These are phyloP conservation scores for Crithidia mellificae DNA, from an alignment of 208 protist genomes.

Conservation along the genomic window DNA sequence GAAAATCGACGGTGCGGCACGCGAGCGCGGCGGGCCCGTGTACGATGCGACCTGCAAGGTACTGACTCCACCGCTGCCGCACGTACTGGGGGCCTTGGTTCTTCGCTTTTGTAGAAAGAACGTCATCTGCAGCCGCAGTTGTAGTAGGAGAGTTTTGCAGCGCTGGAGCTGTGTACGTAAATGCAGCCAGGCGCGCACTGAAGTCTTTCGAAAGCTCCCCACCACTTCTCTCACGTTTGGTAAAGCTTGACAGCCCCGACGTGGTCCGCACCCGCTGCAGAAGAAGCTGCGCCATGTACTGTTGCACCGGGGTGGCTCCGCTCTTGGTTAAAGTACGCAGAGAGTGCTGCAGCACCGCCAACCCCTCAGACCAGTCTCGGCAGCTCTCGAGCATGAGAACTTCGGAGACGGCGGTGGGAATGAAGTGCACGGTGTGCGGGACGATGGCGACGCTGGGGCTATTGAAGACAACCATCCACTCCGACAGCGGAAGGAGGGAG, in stretches of 20 bases:
- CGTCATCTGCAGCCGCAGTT: no score
- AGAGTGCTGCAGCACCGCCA: slow-evolving; percentile 48
- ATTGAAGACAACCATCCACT: slow-evolving; percentile 13
- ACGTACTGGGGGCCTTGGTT: neutral
- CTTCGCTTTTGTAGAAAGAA: neutral
- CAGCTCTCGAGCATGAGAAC: slow-evolving; percentile 40
- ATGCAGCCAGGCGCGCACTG: slow-evolving; percentile 2
- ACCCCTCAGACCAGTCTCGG: slow-evolving; percentile 26
- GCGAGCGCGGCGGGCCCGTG: slow-evolving; percentile 23
- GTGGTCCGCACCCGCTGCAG: slow-evolving; percentile 29
- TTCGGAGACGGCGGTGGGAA: slow-evolving; percentile 49
- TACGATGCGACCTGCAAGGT: neutral
- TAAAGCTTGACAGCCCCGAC: neutral
- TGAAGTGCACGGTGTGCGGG: slow-evolving; percentile 61
- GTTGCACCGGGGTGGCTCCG: slow-evolving; percentile 58
- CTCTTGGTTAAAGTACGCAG: slow-evolving; percentile 38
- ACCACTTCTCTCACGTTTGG: neutral
- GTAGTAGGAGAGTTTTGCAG: neutral
- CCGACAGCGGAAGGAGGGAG: neutral
- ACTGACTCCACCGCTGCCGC: slow-evolving; percentile 3
- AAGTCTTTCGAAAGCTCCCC: neutral
- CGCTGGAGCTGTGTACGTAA: slow-evolving; percentile 14
- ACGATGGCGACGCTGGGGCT: slow-evolving; percentile 16
- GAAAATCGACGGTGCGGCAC: slow-evolving; percentile 25
- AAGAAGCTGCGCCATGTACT: slow-evolving; percentile 37